Evolutionary conservation across 345 rosid species (phyloP).

Genomic region (Brassica rapa): DNA sequence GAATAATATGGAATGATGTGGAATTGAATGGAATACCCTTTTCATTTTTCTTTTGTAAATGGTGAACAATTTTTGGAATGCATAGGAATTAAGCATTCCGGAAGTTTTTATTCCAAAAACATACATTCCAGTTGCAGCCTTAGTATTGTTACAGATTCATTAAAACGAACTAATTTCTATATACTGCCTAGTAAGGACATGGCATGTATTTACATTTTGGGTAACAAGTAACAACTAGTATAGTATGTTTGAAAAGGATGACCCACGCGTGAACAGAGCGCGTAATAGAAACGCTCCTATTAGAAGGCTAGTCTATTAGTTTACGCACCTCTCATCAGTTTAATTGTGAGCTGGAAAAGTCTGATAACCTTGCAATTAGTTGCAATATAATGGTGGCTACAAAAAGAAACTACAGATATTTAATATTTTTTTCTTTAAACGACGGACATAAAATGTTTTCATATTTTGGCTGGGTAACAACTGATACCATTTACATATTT

Average conservation of each 20-base stretch:
- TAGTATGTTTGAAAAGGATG: not conserved
- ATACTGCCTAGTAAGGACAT: not conserved
- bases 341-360: not conserved
- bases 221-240: not conserved
- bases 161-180: not conserved
- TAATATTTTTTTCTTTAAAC: not conserved
- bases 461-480: not conserved
- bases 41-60: no score
- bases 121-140: no score
- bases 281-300: not conserved
- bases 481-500: not conserved
- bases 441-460: not conserved
- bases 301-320: no score
- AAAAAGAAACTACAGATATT: not conserved
- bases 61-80: no score
- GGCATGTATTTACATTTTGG: no score
- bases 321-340: no score
- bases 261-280: conserved; percentile 10
- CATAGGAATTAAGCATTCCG: no score
- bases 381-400: not conserved
- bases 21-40: no score
- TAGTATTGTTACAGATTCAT: not conserved
- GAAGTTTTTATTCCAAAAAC: no score
- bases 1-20: no score
- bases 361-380: not conserved